phyloP scores from a whole-genome alignment of 192 early-diverging fungal species.

The Coemansia sp. region DNA sequence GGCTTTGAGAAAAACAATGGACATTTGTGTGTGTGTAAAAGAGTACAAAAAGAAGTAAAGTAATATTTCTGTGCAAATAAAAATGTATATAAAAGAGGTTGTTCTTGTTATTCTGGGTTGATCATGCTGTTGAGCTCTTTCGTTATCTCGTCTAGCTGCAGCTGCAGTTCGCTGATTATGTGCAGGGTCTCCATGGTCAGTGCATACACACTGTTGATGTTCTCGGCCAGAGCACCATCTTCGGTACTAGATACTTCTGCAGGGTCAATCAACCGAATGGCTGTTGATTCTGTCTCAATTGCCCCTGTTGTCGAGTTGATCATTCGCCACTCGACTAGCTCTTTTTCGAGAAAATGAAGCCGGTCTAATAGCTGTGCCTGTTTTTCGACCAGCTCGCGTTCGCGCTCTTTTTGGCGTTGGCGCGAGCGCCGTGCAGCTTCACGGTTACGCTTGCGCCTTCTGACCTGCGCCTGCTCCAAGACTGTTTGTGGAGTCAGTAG shows the following conservation, averaged over 20 bases:
- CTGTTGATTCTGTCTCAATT: constrained; percentile 2
- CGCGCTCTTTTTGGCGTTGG: constrained; percentile 37
- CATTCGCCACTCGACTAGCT: constrained; percentile 42
- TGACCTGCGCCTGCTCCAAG: constrained; percentile 33
- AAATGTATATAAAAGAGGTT: neutral
- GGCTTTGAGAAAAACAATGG: neutral
- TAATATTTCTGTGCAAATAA: constrained; percentile 1
- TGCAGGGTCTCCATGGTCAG: constrained; percentile 32
- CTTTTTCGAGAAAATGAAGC: constrained; percentile 20
- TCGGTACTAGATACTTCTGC: constrained; percentile 6
- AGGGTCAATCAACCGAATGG: constrained; percentile 29
- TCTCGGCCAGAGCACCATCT: constrained; percentile 20
- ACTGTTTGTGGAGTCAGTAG: constrained; percentile 42
- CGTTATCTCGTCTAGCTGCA: constrained; percentile 46
- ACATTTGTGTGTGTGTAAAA: neutral
- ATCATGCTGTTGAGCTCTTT: constrained; percentile 39
- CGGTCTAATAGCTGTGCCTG: constrained; percentile 25
- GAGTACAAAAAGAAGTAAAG: neutral
- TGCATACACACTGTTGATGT: constrained; percentile 37
- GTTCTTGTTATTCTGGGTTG: constrained; percentile 1
- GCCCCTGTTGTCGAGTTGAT: constrained; percentile 23
- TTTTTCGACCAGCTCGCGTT: constrained; percentile 32
- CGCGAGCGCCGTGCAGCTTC: constrained; percentile 49
- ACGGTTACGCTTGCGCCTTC: constrained; percentile 43
- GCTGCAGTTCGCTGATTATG: constrained; percentile 35